Base-by-base conservation (phyloP, 192 early-diverging fungal species). In the Rhizophagus sp. region DNA sequence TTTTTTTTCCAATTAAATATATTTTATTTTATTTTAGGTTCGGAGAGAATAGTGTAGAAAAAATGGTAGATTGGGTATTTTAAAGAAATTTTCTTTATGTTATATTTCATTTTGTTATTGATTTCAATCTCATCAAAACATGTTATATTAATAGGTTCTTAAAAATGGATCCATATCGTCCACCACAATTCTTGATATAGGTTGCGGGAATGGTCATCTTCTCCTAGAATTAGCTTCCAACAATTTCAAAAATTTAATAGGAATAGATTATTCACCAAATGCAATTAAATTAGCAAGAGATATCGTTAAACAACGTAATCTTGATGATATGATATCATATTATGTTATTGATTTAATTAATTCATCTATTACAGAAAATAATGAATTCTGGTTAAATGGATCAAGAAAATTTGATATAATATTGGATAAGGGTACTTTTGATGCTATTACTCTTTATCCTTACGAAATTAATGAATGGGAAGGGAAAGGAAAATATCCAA, bases 391-490 rank as follows among this genome's bases (percentile, higher is more conserved):
- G 27, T 50, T 34, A 74, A 44, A 57, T 39, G 10, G 71, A 33
- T 66, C 67, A 41, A 75, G 85, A 57, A 80, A 82, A 66, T 91
- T 83, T 81, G 89, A 91, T 63, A 82, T 95, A 13, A 89, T 94
- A 67, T 75, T 98, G 76, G 97, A 98, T 83, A 98, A 98, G 83
- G 97, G 97, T 67, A 97, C 97, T 0, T 96, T 94, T 79, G 97
- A 98, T 83, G 97, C 97, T 4, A 97, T 98, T 41, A 91, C 92
- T 70, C 84, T 98, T 30, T 66, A 15, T 13, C 30, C 30, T 7
- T 27, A 65, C 3, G 24, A 25, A 65, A 65, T 12, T 24, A 3
- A 36, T 36, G 49, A 72, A 8, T 62, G 64, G 0, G 50, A 72
- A 8, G 62, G 71, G 0, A 66, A 15, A 2, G 62, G 47, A 25